Percentiles rank a stretch among this genome's conserved stretches.
Conservation (phyloP, 768 basidiomycete species). For the Pleurotus sapidus region DNA sequence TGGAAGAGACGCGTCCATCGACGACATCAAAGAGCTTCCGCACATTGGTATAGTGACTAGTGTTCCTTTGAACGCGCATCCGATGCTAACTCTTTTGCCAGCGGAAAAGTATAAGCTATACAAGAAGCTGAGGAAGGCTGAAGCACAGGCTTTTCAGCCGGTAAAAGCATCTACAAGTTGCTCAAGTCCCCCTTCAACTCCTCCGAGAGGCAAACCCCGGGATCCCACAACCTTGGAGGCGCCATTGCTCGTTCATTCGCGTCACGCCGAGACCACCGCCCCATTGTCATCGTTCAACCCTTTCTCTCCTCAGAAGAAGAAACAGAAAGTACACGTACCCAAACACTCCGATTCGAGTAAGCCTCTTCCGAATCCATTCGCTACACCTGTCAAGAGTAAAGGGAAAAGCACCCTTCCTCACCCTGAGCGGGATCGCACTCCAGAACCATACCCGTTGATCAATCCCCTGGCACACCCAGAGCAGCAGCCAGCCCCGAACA, state of each 20-base stretch:
- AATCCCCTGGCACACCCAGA: conserved; percentile 17
- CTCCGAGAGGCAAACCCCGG: conserved; percentile 27
- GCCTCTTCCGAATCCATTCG: conserved; percentile 38
- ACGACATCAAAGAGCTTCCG: conserved; percentile 67
- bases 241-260: conserved; percentile 33
- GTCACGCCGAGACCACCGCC: conserved; percentile 45
- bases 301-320: conserved; percentile 75
- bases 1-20: conserved; percentile 57
- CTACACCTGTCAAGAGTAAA: conserved; percentile 38
- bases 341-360: conserved; percentile 14
- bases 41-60: conserved; percentile 56
- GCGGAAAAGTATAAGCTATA: conserved; percentile 81
- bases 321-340: conserved; percentile 25
- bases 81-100: conserved; percentile 25
- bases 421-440: conserved; percentile 26
- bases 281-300: conserved; percentile 66
- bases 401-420: conserved; percentile 16
- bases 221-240: conserved; percentile 28
- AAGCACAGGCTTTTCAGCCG: conserved; percentile 16
- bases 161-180: conserved; percentile 14
- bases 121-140: conserved; percentile 66
- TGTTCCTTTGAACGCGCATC: background rate
- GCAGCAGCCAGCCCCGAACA: conserved; percentile 24
- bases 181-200: conserved; percentile 33
- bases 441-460: conserved; percentile 36